Evolutionary conservation across 371 early-diverging fungal genomes (phyloP), one percentile per base, ranked within the genome.

Genomic region (Syncephalis plumigaleata): DNA sequence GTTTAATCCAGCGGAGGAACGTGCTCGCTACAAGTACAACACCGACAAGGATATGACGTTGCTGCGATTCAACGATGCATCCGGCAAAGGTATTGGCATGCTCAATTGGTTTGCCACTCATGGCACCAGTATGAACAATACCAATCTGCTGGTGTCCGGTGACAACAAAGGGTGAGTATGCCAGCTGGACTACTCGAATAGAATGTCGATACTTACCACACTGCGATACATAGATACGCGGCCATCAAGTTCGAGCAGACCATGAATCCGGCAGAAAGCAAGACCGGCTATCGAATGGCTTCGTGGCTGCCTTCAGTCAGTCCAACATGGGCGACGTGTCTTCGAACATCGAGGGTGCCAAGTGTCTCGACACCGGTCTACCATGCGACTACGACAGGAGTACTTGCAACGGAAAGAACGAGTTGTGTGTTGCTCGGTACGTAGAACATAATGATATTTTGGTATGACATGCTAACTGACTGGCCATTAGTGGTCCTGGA

Each of bases 91-190:
- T 26, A 49, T 48, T 39, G 57, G 58, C 5, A 45, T 47, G 9
- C 44, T 55, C 2, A 49, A 48, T 54, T 77, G 73, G 73, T 76
- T 77, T 57, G 61, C 77, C 22, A 78, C 77, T 0, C 80, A 80
- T 54, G 70, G 72, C 13, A 67, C 67, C 1, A 68, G 70, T n/a
- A 63, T 80, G 51, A 71, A 73, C 23, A 68, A 65, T 17, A 63
- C 62, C 13, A 76, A 76, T 47, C 44, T 50, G 45, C 50, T 70
- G 4, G 59, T 77, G 15, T 65, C 64, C 45, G 77, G 75, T 9
- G 80, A 80, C 49, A 80, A 80, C 62, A 80, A 80, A 51, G 80
- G 80, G 0, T 73, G 68, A 47, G 78, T n/a, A n/a, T n/a, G n/a
- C n/a, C n/a, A n/a, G n/a, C n/a, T n/a, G n/a, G n/a, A n/a, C n/a